Evolutionary conservation across 1,139 yeast species (phyloP), one percentile per base, ranked within the genome.

Genomic region (Wickerhamiella pararugosa): DNA sequence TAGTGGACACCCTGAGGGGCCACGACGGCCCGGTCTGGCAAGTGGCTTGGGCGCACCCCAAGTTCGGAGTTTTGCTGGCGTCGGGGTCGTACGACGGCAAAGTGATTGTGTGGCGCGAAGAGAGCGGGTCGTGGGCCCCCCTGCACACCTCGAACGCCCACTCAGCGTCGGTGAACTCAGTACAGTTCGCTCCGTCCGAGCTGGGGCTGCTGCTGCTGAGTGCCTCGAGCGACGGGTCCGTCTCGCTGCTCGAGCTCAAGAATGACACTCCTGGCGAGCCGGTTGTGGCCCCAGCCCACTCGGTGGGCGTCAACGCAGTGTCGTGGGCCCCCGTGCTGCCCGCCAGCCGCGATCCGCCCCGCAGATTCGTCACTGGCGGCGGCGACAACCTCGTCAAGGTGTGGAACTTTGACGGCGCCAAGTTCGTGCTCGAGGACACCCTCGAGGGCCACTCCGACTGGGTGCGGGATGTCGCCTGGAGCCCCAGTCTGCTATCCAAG

Each of bases 21-120:
- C 99, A 90, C 61, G 95, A 86, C 50, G 98, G 98, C 25, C 97
- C 98, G 7, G 96, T 92, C 40, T 92, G 99, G 98, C 95, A 90
- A 64, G 93, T 87, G 30, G 76, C 87, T 42, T 90, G 98, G 99
- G 97, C 98, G 2, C 98, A 92, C 60, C 98, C 99, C 35, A 90
- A 90, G 61, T 90, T 90, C 57, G 98, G 98, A 32, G 80, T 86
- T 5, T 83, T 90, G 51, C 69, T 90, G 51, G 98, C 98, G 0
- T 80, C 94, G 28, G 86, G 94, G 52, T 83, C 95, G 1, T 92
- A 84, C 57, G 98, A 90, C 58, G 98, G 98, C 43, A 80, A 79
- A 56, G 97, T 84, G 7, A 66, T 87, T 50, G 77, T 92, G 54
- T 90, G 98, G 98, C 80, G 86, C 58, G 96, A 90, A 61, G 95